Base-by-base conservation (phyloP, 352 stramenopile species). In the Pythium diclinum region DNA sequence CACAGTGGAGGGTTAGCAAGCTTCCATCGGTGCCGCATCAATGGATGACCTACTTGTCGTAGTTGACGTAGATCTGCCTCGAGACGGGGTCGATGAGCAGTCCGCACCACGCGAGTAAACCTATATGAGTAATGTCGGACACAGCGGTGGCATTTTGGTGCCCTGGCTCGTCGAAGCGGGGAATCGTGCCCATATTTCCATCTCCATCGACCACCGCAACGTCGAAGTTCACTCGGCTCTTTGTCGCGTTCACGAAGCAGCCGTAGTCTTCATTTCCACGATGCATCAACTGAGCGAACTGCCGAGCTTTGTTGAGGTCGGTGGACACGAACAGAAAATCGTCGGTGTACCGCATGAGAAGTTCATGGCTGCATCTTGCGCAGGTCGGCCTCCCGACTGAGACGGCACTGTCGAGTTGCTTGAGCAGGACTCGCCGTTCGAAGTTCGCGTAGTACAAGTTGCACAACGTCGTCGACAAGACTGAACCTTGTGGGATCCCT, bases 401-500 rank as follows among this genome's bases (percentile, higher is more conserved):
- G 36, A 42, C 23, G 1, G 23, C 38, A 49, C 74, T 58, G 1
- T 75, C 63, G 28, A 91, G 57, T 16, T 59, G 61, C 25, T 84
- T 84, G 23, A 67, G 71, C 6, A 92, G 62, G 30, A 91, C 64
- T 44, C 78, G 74, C 3, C 78, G 71, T 69, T 94, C 85, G 47
- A 91, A 92, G 53, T 91, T 68, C 14, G 80, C 83, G 48, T 89
- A 92, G 64, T 92, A 94, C 16, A 94, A 64, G 49, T 91, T 92
- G 65, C 85, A 94, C 9, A 94, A 66, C 7, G 81, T 83, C 6
- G 85, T 92, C 7, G 85, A 94, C 13, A 94, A 68, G 54, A 94
- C 79, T 0, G 85, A 94, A n/a, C 85, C 85, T 67, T 94, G 85
- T 0, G 85, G 83, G 14, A 94, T 94, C 0, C 85, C 85, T 67